Base-by-base conservation (phyloP, 202 grass and related monocot genomes). In the Panicum virgatum region DNA sequence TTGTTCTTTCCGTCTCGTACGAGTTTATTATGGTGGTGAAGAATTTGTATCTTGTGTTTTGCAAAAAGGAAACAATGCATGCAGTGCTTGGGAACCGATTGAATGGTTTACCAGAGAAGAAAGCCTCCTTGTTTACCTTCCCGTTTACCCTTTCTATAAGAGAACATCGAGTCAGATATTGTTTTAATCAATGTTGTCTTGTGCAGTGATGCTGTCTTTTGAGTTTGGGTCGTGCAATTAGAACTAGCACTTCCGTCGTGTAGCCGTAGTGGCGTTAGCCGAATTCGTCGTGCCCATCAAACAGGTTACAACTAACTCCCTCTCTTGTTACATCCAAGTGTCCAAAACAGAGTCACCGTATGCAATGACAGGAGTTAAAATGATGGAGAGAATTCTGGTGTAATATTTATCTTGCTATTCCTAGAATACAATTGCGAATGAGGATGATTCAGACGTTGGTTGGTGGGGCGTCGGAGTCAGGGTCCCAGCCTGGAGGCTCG, bases 401-500 rank as follows among this genome's bases (percentile, higher is more conserved):
- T 12, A 29, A 26, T 27, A 14, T 53, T n/a, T 9, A 53, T 2
- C 16, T 74, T 76, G 32, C 43, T 23, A 16, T 34, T 25, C 42
- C 22, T 23, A 16, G 39, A 45, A 45, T 45, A 69, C 67, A 25
- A 38, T 10, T 65, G 44, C 13, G 19, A 11, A n/a, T n/a, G 23
- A 14, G 18, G 52, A 44, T 22, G 29, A 14, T 54, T 73, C 57
- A 84, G 77, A 70, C 34, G 26, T 80, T 73, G 63, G 87, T 71
- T 11, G 77, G 60, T 73, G 92, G 75, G 27, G 92, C 76, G 67
- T 87, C 83, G 13, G 88, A 70, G 16, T 88, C 77, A 75, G 96
- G 92, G 83, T 95, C 85, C 96, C 96, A 95, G 36, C 96, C 96
- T 9, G 96, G 96, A 50, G 96, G 92, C 74, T 86, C 88, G 73